A percentile compares a stretch with the other conserved stretches of the same genome.
Conservation (phyloP, 805 yeast genomes). For the Kluyveromyces nonfermentans region DNA sequence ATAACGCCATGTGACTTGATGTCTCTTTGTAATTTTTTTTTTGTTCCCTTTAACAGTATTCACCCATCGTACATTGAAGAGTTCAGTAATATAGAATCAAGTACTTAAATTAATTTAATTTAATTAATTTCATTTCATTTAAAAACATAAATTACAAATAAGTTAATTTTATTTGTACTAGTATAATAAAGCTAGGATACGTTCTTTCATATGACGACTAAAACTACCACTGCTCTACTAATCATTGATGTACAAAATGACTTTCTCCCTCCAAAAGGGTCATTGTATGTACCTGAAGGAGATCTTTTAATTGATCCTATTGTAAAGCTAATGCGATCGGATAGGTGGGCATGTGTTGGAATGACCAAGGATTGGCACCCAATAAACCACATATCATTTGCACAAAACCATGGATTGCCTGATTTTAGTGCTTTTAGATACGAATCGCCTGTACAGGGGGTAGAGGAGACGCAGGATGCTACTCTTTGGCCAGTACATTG, state of each 20-base stretch:
- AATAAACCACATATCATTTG: conserved; percentile 67
- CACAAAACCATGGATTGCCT: conserved; percentile 45
- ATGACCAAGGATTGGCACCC: conserved; percentile 93
- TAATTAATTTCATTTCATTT: no score
- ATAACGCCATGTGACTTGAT: no score
- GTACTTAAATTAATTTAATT: no score
- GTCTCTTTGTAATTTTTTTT: no score
- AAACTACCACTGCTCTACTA: conserved; percentile 42
- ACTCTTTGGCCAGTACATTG: conserved; percentile 91
- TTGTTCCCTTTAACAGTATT: no score
- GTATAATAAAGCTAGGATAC: not conserved
- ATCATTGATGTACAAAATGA: conserved; percentile 82
- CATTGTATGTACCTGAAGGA: conserved; percentile 66
- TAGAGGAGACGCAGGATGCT: conserved; percentile 29
- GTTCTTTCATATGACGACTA: conserved; percentile 12
- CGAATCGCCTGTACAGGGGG: conserved; percentile 37
- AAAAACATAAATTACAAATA: no score
- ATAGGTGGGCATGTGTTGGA: conserved; percentile 53
- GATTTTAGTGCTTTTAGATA: conserved; percentile 47
- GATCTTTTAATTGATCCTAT: conserved; percentile 46
- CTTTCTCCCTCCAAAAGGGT: conserved; percentile 69
- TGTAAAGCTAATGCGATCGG: conserved; percentile 34
- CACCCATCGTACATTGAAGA: no score
- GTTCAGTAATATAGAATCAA: no score
- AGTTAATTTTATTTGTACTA: no score